These are phyloP conservation scores for Thymus quinquecostatus DNA, from an alignment of 257 asterid species.

Conservation along the genomic window DNA sequence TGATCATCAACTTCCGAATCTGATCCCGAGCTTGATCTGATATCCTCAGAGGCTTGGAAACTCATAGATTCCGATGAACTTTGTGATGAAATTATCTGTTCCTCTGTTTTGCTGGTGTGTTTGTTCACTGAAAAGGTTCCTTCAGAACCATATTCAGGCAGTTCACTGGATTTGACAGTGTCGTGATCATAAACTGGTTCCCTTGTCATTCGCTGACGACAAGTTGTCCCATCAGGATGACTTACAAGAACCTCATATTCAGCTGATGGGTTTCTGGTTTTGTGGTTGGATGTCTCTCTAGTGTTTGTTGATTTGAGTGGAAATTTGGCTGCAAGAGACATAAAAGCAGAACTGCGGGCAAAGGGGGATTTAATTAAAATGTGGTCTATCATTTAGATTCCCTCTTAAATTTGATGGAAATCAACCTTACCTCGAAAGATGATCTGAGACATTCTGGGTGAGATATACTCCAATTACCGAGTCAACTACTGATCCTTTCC, in stretches of 20 bases:
- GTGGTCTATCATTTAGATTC: constrained; percentile 23
- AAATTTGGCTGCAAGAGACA: constrained; percentile 75
- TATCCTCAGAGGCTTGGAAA: constrained; percentile 57
- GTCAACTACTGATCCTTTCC: constrained; percentile 94
- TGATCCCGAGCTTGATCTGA: constrained; percentile 56
- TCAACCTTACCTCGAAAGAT: constrained; percentile 78
- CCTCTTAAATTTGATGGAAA: constrained; percentile 6
- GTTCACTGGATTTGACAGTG: constrained; percentile 37
- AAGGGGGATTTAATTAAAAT: constrained; percentile 9
- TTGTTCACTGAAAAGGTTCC: constrained; percentile 32
- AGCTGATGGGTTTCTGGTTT: constrained; percentile 34
- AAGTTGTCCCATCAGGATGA: constrained; percentile 60
- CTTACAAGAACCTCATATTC: constrained; percentile 55
- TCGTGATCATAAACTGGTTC: constrained; percentile 42
- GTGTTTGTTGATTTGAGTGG: constrained; percentile 42
- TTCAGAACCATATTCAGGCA: constrained; percentile 37
- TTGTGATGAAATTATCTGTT: constrained; percentile 62
- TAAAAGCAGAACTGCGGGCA: constrained; percentile 77
- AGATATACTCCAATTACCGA: constrained; percentile 87
- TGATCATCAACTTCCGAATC: constrained; percentile 70
- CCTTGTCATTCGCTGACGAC: constrained; percentile 38
- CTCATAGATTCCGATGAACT: constrained; percentile 59
- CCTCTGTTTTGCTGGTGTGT: constrained; percentile 42
- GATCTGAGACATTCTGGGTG: constrained; percentile 89
- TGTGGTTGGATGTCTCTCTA: constrained; percentile 36